Evolutionary conservation across 1,139 yeast genomes (phyloP), one percentile per base, ranked within the genome.

Genomic region (Candida tropicalis): DNA sequence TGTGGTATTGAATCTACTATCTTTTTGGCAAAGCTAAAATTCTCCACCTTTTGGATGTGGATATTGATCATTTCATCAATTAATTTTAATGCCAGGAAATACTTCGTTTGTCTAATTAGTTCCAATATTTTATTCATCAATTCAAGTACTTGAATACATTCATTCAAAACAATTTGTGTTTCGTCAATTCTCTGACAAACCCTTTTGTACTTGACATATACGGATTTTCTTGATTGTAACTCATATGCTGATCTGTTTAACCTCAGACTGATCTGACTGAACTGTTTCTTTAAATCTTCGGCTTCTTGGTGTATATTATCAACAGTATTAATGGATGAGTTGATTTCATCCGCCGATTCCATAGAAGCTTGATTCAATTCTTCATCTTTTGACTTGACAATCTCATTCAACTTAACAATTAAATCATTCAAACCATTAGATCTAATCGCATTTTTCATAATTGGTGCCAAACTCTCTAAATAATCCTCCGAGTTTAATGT

Each of bases 121-220:
- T 87, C 95, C 59, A 89, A 90, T 42, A 90, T 88, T 56, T 84
- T 86, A 62, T 90, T 91, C 20, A 96, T 87, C 54, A 86, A 77
- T 58, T 91, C 96, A 48, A 93, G 72, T 9, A 91, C 93, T 52
- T 86, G 91, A 26, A 91, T 72, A 55, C 96, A 87, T 46, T 84
- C 72, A 47, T 75, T 82, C 40, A 86, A 73, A 38, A 82, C 77
- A 34, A 75, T 70, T 16, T 73, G 76, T 0, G 90, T 81, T 54
- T 85, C 90, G 39, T 77, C 73, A 49, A 86, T 82, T 55, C 82
- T 81, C 46, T 71, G 66, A 27, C 78, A 69, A 6, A 83, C 76
- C 53, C 81, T 84, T 51, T 82, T 83, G 48, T 77, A 67, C 45
- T 77, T 77, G 23, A 84, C 67, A 40, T 77, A 69, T 33, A 68